phyloP scores from a whole-genome alignment of 805 yeast genomes.

The Metschnikowia gruessii region DNA sequence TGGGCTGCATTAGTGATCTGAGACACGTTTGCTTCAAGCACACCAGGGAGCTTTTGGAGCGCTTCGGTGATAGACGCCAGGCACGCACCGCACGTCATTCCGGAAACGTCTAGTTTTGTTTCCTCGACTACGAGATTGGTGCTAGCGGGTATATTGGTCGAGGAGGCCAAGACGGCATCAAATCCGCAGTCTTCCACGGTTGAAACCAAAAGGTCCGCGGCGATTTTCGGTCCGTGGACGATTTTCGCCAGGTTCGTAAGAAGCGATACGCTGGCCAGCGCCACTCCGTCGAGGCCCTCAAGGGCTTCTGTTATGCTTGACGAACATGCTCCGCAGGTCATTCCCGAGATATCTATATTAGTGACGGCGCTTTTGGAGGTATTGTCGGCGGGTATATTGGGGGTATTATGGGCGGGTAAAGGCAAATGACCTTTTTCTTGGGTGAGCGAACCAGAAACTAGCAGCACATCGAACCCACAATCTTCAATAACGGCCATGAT shows the following conservation, averaged over 20 bases:
- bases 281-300: slow-evolving; percentile 12
- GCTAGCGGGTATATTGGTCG: background rate
- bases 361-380: background rate
- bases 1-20: slow-evolving; percentile 72
- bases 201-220: slow-evolving; percentile 6
- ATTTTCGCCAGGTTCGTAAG: slow-evolving; percentile 17
- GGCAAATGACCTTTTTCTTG: background rate
- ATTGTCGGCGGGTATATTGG: no score
- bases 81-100: slow-evolving; percentile 95
- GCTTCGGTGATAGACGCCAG: slow-evolving; percentile 62
- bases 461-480: slow-evolving; percentile 19
- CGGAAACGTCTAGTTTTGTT: slow-evolving; percentile 44
- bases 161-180: slow-evolving; percentile 19
- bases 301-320: slow-evolving; percentile 19
- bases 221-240: slow-evolving; percentile 3
- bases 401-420: no score
- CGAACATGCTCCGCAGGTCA: slow-evolving; percentile 23
- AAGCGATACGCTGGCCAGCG: slow-evolving; percentile 17
- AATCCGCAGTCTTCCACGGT: slow-evolving; percentile 35
- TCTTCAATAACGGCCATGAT: slow-evolving; percentile 13
- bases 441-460: slow-evolving; percentile 4
- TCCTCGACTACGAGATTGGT: background rate
- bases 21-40: slow-evolving; percentile 58
- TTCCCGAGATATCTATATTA: slow-evolving; percentile 12
- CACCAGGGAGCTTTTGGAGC: slow-evolving; percentile 48